Evolutionary conservation across 2,329 filamentous ascomycete genomes (phyloP), one percentile per base, ranked within the genome.

Genomic region (Diaporthe ampelina): DNA sequence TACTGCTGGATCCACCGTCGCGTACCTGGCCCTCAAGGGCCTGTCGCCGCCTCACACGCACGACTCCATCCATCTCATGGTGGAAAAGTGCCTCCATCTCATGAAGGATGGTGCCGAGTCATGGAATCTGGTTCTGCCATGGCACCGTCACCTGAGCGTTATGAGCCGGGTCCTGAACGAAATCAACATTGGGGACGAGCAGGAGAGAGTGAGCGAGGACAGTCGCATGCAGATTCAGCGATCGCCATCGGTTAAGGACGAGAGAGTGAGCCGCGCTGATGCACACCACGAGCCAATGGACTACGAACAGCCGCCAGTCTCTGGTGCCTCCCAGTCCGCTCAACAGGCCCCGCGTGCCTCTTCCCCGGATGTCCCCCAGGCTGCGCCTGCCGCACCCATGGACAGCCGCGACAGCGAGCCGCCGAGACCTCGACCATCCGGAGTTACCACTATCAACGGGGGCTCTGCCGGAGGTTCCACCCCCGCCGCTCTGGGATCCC

Each of bases 121-220:
- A 32, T 91, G 90, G 89, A 87, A 89, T 2, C 83, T 91, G 17
- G 89, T 91, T 76, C 83, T 86, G 17, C 90, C 89, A 35, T 91
- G 90, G 90, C 86, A 88, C 72, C 86, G 90, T 48, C 90, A 91
- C 77, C 82, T 91, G 21, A 86, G 87, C 3, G 90, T 91, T 59
- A 91, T 91, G 90, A 87, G 89, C 75, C 89, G 90, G 75, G 90
- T 91, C 3, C 81, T 91, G 29, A 86, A 87, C 77, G 90, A 90
- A 57, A 86, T 89, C 32, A 88, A 87, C 13, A 81, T 81, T 7
- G 79, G 82, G 4, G 81, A 82, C 13, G 80, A 81, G 54, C 78
- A 73, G 52, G 78, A 73, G 52, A 82, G 71, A 43, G 81, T 75
- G 76, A 84, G 79, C n/a, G 85, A 86, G 69, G 81, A 79, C 65